Base-by-base conservation (phyloP, 2,329 filamentous ascomycete genomes). In the Calonectria leucothoes region DNA sequence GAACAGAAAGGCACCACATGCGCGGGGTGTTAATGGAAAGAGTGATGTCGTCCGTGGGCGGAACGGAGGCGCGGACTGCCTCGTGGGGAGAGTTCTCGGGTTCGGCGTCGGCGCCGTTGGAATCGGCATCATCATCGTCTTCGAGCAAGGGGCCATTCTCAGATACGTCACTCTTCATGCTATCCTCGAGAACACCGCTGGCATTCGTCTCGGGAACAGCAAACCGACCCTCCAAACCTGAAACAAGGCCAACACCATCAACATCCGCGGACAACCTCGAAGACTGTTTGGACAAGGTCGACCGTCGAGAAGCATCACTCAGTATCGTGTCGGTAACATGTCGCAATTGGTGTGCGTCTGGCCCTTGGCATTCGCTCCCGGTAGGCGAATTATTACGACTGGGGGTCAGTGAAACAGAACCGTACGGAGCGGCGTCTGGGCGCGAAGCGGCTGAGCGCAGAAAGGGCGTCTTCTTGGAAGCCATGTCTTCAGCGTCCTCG, bases 21-120 rank as follows among this genome's bases (percentile, higher is more conserved):
- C 95, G 94, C 45, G 94, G 94, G 6, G 94, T 96, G 83, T 94
- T 95, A 81, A 97, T 95, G 11, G 94, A 96, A n/a, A 96, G 85
- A 4, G 91, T 89, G 20, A 89, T 92, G 81, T 97, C 91, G 84
- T 97, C 94, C 37, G 91, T 93, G 5, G 94, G 92, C 15, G 93
- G 89, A 10, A 97, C 94, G 0, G 94, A 95, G 55, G 94, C 94
- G 71, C 94, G 91, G 45, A 97, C 95, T 82, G 95, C 93, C 57
- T 94, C 88, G 82, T 96, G 95, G 14, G 93, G 92, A 0, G 93
- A 95, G 83, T 95, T 93, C 20, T 89, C 86, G 15, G 90, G 89
- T 45, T 90, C 86, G 37, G 88, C 85, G 31, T 90, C 88, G 25
- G 85, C 82, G 20, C 86, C 85, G 31, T 84, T 85, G 14, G 82